Evolutionary conservation across 2,329 filamentous ascomycete species (phyloP).

Genomic region (Aureobasidium sp.): DNA sequence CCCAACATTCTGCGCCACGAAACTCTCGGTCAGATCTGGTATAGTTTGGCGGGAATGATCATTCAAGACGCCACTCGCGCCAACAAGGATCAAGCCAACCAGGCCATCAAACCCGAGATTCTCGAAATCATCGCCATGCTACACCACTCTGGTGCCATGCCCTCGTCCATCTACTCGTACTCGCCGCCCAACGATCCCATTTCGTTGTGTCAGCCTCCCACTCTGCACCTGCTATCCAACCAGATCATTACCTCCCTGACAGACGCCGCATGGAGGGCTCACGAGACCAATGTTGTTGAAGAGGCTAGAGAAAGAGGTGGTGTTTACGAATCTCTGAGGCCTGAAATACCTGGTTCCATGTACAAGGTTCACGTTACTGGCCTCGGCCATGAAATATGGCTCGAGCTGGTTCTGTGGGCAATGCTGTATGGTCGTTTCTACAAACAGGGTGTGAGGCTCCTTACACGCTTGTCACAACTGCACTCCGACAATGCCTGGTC

Average conservation of each 20-base stretch:
- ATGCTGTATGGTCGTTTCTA: slow-evolving; percentile 42
- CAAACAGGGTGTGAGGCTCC: slow-evolving; percentile 32
- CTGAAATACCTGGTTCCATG: slow-evolving; percentile 35
- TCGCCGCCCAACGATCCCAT: slow-evolving; percentile 26
- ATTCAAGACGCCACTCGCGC: slow-evolving; percentile 23
- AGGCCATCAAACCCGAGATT: slow-evolving; percentile 33
- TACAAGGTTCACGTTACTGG: slow-evolving; percentile 33
- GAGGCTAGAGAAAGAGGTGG: slow-evolving; percentile 26
- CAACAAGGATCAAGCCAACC: slow-evolving; percentile 14
- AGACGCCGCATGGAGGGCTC: slow-evolving; percentile 42
- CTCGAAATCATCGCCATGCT: slow-evolving; percentile 40
- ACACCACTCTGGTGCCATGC: slow-evolving; percentile 39
- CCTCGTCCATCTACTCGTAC: slow-evolving; percentile 37
- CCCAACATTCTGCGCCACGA: slow-evolving; percentile 20
- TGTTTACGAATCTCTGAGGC: slow-evolving; percentile 30
- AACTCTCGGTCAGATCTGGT: slow-evolving; percentile 38
- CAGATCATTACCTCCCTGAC: slow-evolving; percentile 41
- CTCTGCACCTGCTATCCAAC: slow-evolving; percentile 38
- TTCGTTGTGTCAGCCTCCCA: slow-evolving; percentile 38
- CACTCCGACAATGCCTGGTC: slow-evolving; percentile 20
- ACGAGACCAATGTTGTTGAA: slow-evolving; percentile 28
- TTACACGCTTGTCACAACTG: slow-evolving; percentile 23
- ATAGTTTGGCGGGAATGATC: slow-evolving; percentile 38
- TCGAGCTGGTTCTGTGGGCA: slow-evolving; percentile 45
- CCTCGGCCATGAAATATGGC: slow-evolving; percentile 39